Percentiles rank a stretch among this genome's conserved stretches.
Evolutionary conservation across 192 early-diverging fungal genomes (phyloP).

Genomic region (Podila clonocystis): DNA sequence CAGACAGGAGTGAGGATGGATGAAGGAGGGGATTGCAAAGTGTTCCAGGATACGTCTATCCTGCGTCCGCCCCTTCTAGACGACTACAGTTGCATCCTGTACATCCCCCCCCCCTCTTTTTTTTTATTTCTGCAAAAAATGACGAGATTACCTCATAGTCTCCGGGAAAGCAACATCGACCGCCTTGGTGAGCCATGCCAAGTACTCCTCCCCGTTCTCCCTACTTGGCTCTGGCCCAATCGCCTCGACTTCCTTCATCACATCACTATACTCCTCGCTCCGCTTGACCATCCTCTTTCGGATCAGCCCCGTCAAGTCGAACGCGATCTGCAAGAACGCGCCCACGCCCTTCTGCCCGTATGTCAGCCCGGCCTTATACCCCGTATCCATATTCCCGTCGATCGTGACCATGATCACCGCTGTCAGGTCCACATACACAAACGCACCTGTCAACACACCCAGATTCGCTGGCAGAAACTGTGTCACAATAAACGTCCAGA

Average conservation of each 20-base stretch:
- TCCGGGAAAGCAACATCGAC: conserved; percentile 12
- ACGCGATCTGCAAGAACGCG: conserved; percentile 37
- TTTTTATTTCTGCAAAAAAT: too few relatives aligned
- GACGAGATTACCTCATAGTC: neutral
- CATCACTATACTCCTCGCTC: neutral
- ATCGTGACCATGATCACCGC: conserved; percentile 24
- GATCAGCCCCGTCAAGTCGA: conserved; percentile 11
- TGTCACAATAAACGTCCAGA: conserved; percentile 41
- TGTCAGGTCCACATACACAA: conserved; percentile 15
- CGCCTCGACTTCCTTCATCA: neutral
- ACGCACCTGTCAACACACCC: conserved; percentile 25
- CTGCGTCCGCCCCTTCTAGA: too few relatives aligned
- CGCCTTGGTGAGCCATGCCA: conserved; percentile 28
- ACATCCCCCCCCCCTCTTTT: too few relatives aligned
- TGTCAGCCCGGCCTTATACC: conserved; percentile 19
- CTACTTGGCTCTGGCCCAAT: conserved; percentile 21
- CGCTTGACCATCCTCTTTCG: conserved; percentile 5
- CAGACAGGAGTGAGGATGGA: too few relatives aligned
- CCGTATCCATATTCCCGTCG: conserved; percentile 8
- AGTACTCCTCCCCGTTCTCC: conserved; percentile 9
- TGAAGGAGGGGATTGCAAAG: too few relatives aligned
- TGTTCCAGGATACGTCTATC: too few relatives aligned
- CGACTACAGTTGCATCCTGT: too few relatives aligned
- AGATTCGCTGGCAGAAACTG: conserved; percentile 26
- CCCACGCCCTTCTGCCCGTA: conserved; percentile 19